phyloP scores from a whole-genome alignment of 2,329 filamentous ascomycete species.

The Ascochyta fabae region DNA sequence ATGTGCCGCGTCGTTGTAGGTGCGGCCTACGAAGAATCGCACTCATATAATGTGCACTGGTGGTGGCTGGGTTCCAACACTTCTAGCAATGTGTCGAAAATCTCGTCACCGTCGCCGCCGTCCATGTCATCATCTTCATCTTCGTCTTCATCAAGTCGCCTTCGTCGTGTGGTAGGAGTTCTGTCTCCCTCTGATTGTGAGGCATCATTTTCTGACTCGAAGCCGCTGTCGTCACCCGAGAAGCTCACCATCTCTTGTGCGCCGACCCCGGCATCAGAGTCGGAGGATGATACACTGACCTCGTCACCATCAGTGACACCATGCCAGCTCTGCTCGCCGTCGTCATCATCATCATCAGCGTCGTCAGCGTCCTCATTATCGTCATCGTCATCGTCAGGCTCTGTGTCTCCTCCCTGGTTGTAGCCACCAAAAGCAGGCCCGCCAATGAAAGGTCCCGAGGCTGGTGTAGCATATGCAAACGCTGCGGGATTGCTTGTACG shows the following conservation, averaged over 20 bases:
- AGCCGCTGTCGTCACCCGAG: constrained; percentile 45
- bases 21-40: constrained; percentile 6
- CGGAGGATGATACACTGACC: constrained; percentile 20
- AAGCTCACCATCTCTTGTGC: constrained; percentile 43
- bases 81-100: constrained; percentile 32
- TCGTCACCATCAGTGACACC: constrained; percentile 30
- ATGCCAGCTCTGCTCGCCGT: constrained; percentile 35
- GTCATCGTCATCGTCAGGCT: constrained; percentile 44
- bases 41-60: constrained; percentile 21
- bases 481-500: constrained; percentile 54
- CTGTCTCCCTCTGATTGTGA: constrained; percentile 22
- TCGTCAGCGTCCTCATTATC: constrained; percentile 39
- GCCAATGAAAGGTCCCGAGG: constrained; percentile 58
- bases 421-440: constrained; percentile 32
- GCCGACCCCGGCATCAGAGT: constrained; percentile 20
- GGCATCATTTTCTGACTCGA: constrained; percentile 38
- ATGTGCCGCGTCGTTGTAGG: neutral
- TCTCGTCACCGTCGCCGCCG: constrained; percentile 18
- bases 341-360: constrained; percentile 33
- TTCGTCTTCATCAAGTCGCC: constrained; percentile 17
- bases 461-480: constrained; percentile 77
- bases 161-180: constrained; percentile 5
- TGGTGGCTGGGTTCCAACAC: constrained; percentile 23
- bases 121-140: constrained; percentile 18
- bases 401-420: constrained; percentile 42